Base-by-base conservation (phyloP, 257 asterid species). In the Przewalskia tangutica region DNA sequence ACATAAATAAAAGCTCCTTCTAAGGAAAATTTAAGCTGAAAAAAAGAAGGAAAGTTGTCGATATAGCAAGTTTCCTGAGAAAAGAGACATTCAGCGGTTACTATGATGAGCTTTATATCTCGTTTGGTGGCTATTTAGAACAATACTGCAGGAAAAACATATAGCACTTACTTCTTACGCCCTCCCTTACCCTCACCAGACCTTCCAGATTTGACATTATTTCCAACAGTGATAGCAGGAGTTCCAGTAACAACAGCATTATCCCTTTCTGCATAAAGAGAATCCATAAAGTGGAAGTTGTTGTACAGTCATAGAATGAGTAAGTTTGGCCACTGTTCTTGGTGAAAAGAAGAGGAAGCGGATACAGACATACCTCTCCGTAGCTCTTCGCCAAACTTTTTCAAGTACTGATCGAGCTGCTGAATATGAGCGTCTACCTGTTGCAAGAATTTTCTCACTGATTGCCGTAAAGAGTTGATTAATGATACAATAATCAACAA, bases 341-440 rank as follows among this genome's bases (percentile, higher is more conserved):
- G 44, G 62, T 48, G 42, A 50, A 50, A 23, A 48, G 44, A 73
- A 48, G 62, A 48, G 46, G 62, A 62, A 80, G 55, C 27, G 23
- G 53, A 78, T 65, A 73, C 77, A 82, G 55, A 83, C 81, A 77
- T 89, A 94, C 95, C 97, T 7, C 92, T 92, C n/a, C 94, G 89
- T 68, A 90, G 94, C 85, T 93, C 98, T 86, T 96, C 98, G 81
- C 93, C 98, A 71, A 91, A 87, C 87, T 90, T 96, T 89, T 89
- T 94, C 88, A 96, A 73, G 83, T 91, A 93, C 83, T 91, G 98
- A 88, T 96, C 99, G 59, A 96, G 97, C 88, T 94, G 99, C 84
- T 94, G 99, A 85, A 96, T 89, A 83, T 94, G 97, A 79, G 96
- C 82, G 85, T 95, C 99, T 23, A 94, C 98, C 98, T 95, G 86